Conservation (phyloP, 2,329 filamentous ascomycete genomes). For the Raffaelea arxii region DNA sequence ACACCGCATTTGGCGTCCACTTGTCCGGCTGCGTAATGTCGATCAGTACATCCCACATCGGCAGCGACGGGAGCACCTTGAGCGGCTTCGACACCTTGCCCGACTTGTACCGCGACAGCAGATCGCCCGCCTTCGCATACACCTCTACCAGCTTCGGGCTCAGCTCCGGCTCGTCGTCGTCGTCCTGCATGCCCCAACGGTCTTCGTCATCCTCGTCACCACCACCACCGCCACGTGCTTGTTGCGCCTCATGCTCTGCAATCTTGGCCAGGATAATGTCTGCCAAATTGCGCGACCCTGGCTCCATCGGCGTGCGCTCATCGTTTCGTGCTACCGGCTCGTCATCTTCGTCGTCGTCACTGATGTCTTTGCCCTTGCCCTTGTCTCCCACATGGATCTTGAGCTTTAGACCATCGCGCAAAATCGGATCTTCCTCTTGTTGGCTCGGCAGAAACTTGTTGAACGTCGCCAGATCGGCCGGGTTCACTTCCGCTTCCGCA, state of each 20-base stretch:
- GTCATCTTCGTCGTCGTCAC: too few species aligned
- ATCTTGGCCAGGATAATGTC: conserved; percentile 94
- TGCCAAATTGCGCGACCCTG: conserved; percentile 62
- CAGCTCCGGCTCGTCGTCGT: conserved; percentile 70
- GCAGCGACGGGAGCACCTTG: conserved; percentile 88
- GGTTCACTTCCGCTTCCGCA: conserved; percentile 73
- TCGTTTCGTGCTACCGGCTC: too few species aligned
- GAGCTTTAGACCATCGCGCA: conserved; percentile 42
- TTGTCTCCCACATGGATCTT: conserved; percentile 5
- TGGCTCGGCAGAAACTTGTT: conserved; percentile 74
- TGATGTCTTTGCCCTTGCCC: too few species aligned
- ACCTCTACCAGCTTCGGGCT: conserved; percentile 90
- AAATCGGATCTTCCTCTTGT: conserved; percentile 61
- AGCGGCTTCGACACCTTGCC: conserved; percentile 97
- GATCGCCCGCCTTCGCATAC: conserved; percentile 78
- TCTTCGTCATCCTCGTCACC: background rate
- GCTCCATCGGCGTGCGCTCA: too few species aligned
- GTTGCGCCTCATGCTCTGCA: conserved; percentile 67
- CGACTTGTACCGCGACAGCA: conserved; percentile 81
- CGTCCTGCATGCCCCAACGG: conserved; percentile 52
- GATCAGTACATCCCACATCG: conserved; percentile 56
- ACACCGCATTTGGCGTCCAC: conserved; percentile 67
- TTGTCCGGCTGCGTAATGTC: conserved; percentile 44
- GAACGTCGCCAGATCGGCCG: conserved; percentile 81
- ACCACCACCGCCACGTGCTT: conserved; percentile 12